A percentile compares a stretch with the other conserved stretches of the same genome.
phyloP scores from a whole-genome alignment of 192 early-diverging fungal species.

The Cetraspora pellucida region DNA sequence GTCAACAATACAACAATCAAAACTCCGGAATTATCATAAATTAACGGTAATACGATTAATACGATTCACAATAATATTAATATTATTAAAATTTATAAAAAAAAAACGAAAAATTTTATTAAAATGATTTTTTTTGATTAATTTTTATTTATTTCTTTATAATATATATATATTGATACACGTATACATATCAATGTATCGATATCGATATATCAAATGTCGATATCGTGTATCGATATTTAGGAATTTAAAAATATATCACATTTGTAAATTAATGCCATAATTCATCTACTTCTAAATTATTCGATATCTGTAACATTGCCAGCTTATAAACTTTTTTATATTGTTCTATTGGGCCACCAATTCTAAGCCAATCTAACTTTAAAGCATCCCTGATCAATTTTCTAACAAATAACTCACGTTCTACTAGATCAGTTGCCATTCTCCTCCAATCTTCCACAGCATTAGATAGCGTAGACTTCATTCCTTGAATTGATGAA shows the following conservation, averaged over 20 bases:
- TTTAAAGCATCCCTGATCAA: conserved; percentile 51
- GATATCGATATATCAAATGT: no score
- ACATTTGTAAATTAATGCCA: not conserved
- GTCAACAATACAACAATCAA: no score
- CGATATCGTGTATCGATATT: no score
- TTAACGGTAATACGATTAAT: no score
- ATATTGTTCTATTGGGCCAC: conserved; percentile 57
- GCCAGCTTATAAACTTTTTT: conserved; percentile 51
- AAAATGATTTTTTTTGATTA: no score
- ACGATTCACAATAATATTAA: no score
- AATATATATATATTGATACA: no score
- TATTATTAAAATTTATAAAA: no score
- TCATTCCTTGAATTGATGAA: conserved; percentile 34
- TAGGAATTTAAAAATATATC: not conserved
- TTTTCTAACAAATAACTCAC: conserved; percentile 50
- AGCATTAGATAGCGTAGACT: conserved; percentile 43
- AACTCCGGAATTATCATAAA: no score
- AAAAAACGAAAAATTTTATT: no score
- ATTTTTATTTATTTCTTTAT: no score
- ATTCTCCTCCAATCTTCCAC: conserved; percentile 40
- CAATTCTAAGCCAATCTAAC: conserved; percentile 51
- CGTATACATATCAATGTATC: no score
- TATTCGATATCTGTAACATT: conserved; percentile 3
- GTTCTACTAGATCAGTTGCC: conserved; percentile 32
- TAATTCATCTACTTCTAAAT: conserved; percentile 2